Evolutionary conservation across 225 moss, liverwort and hornwort genomes (phyloP), one percentile per base, ranked within the genome.

Genomic region (Rhytidiadelphus loreus): DNA sequence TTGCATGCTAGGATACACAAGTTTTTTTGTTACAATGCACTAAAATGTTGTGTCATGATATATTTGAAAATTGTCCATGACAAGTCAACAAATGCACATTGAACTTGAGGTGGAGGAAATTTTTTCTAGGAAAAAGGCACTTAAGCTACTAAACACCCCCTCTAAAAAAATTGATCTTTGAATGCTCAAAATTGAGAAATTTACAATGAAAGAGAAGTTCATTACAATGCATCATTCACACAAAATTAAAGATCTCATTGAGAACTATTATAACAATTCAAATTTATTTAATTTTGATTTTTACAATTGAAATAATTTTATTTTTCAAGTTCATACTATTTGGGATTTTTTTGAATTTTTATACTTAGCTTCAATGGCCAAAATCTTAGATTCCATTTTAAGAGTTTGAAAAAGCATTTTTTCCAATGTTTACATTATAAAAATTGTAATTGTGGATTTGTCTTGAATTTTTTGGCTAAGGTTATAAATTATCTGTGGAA

Each of bases 351-450:
- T 28, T 9, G 9, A 28, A 44, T 43, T 44, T 9, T 71, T 16
- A 44, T 16, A 44, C 28, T 44, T 14, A 44, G 4, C 2, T 28
- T 44, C 44, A 6, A 28, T 44, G 44, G 26, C 6, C 9, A 72
- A 28, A 72, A 72, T 28, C 10, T 9, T 72, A 28, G 0, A 44
- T 17, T 44, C 2, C 0, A 44, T 44, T 72, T 16, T 41, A 24
- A 71, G 3, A 3, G 2, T 1, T 15, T 3, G 1, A 8, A 15
- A 41, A 26, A 15, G 0, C 0, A 43, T 3, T 71, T 16, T 26
- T 71, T 43, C 25, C 26, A 9, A 28, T 26, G 16, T 43, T 26
- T 16, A 43, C 3, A 43, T 8, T 0, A 26, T 3, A 43, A 2
- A 10, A 29, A 44, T 29, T 11, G 1, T 44, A 3, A 44, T 1